These are phyloP conservation scores for Coniochaeta prunicola DNA, from an alignment of 2,329 filamentous ascomycete species.

Conservation along the genomic window DNA sequence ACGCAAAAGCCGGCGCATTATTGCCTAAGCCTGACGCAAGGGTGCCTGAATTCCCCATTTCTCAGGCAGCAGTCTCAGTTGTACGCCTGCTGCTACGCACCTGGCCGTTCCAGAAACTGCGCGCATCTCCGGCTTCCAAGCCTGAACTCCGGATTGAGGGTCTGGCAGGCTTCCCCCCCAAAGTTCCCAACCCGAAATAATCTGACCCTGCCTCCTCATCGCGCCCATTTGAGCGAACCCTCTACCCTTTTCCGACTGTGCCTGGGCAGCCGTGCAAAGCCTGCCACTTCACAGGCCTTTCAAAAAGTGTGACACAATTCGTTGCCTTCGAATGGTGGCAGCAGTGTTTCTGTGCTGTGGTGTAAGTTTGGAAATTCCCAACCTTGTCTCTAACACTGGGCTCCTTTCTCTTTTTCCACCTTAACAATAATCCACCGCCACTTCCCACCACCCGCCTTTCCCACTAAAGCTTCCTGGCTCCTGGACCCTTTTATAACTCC, in stretches of 20 bases:
- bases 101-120: constrained; percentile 16
- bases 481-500: neutral
- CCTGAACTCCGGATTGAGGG: constrained; percentile 9
- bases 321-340: neutral
- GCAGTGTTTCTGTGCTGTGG: constrained; percentile 8
- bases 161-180: constrained; percentile 15
- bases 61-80: constrained; percentile 17
- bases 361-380: constrained; percentile 19
- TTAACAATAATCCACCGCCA: constrained; percentile 6
- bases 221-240: neutral
- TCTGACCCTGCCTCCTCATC: constrained; percentile 10
- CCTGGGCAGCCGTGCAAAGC: neutral
- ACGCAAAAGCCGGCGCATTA: constrained; percentile 5
- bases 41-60: constrained; percentile 14
- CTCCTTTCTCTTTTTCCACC: constrained; percentile 6
- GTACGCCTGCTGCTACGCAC: constrained; percentile 11
- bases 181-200: constrained; percentile 2
- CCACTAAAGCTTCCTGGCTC: neutral
- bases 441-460: constrained; percentile 6
- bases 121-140: constrained; percentile 10
- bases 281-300: neutral
- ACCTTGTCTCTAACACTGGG: constrained; percentile 11
- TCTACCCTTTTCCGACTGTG: constrained; percentile 10
- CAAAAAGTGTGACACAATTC: neutral
- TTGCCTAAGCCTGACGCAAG: constrained; percentile 14